Evolutionary conservation across 306 rosid genomes (phyloP).

Genomic region (Dicorynia guianensis): DNA sequence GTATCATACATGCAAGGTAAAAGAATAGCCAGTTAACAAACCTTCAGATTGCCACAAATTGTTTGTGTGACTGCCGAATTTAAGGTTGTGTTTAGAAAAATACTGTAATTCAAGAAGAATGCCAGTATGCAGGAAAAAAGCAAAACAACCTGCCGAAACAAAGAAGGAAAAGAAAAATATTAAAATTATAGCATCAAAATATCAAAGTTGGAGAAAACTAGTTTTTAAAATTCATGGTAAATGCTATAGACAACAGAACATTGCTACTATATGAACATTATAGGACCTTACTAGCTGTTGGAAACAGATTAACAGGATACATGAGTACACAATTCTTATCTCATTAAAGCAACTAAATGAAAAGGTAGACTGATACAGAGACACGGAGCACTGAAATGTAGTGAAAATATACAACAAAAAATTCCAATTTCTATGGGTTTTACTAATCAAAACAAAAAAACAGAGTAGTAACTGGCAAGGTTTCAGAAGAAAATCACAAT

Average conservation of each 20-base stretch:
- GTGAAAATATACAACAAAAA: too few species aligned
- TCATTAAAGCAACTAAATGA: not conserved
- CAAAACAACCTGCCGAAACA: conserved; percentile 63
- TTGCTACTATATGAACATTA: conserved; percentile 10
- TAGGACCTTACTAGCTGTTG: not conserved
- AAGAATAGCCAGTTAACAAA: conserved; percentile 45
- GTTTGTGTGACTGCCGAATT: conserved; percentile 87
- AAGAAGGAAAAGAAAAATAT: conserved; percentile 5
- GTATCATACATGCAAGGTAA: conserved; percentile 26
- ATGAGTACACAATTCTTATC: not conserved
- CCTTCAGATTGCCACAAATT: conserved; percentile 87
- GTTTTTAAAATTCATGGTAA: not conserved
- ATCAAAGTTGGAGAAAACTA: conserved; percentile 19
- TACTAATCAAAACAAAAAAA: too few species aligned
- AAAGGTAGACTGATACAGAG: not conserved
- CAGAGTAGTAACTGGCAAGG: too few species aligned
- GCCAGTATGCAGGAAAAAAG: conserved; percentile 78
- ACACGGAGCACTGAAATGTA: too few species aligned
- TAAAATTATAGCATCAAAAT: conserved; percentile 16
- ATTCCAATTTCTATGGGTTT: too few species aligned
- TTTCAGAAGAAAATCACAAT: too few species aligned
- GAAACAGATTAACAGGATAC: not conserved
- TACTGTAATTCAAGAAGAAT: conserved; percentile 83
- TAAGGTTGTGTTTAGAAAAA: conserved; percentile 86
- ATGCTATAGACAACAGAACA: conserved; percentile 1